phyloP scores from a whole-genome alignment of 805 yeast species.

The Saccharomycopsis sp. region DNA sequence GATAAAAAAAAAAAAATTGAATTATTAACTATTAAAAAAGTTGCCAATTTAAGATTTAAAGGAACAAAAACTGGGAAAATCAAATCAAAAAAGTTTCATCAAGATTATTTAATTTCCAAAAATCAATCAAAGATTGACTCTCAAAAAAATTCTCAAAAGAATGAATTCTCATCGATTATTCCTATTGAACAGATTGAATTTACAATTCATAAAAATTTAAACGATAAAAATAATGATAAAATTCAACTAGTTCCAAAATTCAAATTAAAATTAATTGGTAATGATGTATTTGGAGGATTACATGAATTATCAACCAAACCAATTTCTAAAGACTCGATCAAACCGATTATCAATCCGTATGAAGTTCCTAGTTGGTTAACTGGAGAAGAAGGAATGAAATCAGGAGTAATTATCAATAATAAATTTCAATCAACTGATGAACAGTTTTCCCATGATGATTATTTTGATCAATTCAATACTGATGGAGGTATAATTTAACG shows the following conservation, averaged over 20 bases:
- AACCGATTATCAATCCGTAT: constrained; percentile 37
- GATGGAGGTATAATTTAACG: too few relatives aligned
- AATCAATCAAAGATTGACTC: neutral
- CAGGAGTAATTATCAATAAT: neutral
- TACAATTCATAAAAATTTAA: constrained; percentile 26
- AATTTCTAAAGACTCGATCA: neutral
- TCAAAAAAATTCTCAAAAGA: constrained; percentile 8
- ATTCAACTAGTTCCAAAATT: constrained; percentile 22
- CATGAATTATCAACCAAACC: constrained; percentile 46
- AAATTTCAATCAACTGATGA: too few relatives aligned
- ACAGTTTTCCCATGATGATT: too few relatives aligned
- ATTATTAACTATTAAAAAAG: constrained; percentile 24
- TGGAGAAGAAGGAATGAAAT: constrained; percentile 44
- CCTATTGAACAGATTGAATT: constrained; percentile 49
- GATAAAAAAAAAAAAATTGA: constrained; percentile 10
- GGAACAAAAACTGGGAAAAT: constrained; percentile 36
- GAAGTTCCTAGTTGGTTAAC: constrained; percentile 66
- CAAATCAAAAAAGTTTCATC: constrained; percentile 29
- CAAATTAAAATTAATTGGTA: constrained; percentile 41
- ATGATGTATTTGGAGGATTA: constrained; percentile 69
- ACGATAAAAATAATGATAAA: constrained; percentile 3
- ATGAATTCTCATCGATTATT: constrained; percentile 40
- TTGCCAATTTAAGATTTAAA: constrained; percentile 52
- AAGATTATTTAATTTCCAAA: constrained; percentile 24
- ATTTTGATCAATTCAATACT: too few relatives aligned